These are phyloP conservation scores for Narthecium ossifragum DNA, from an alignment of 106 monocot genomes.

Conservation along the genomic window DNA sequence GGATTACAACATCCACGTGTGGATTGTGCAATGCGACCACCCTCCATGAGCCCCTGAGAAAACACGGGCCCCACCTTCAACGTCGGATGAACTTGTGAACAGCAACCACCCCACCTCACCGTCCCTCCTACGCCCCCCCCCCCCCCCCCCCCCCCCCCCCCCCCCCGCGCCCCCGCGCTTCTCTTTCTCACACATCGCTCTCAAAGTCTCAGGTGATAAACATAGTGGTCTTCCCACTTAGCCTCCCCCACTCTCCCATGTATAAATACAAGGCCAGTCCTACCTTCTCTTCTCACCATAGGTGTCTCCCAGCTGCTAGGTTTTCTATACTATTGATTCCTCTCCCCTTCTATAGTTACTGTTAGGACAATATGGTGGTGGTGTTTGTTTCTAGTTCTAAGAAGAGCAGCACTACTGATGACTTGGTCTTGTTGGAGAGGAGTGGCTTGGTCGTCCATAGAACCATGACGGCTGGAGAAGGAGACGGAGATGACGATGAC, in stretches of 20 bases:
- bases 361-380: not conserved
- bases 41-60: not conserved
- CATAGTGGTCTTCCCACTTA: not conserved
- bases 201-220: no score
- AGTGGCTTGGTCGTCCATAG: not conserved
- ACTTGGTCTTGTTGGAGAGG: not conserved
- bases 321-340: not conserved
- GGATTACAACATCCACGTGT: not conserved
- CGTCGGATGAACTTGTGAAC: not conserved
- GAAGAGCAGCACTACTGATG: not conserved
- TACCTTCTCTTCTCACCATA: not conserved
- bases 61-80: not conserved
- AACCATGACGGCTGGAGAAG: not conserved
- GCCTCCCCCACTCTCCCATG: not conserved
- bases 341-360: not conserved
- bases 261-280: no score
- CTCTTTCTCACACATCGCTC: no score
- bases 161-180: no score
- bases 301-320: not conserved
- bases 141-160: not conserved
- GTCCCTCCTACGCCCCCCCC: not conserved
- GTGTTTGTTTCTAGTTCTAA: not conserved
- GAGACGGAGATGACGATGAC: not conserved
- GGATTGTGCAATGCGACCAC: not conserved
- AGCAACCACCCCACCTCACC: not conserved